These are phyloP conservation scores for Pleurotus djamor DNA, from an alignment of 768 basidiomycete genomes.

Conservation along the genomic window DNA sequence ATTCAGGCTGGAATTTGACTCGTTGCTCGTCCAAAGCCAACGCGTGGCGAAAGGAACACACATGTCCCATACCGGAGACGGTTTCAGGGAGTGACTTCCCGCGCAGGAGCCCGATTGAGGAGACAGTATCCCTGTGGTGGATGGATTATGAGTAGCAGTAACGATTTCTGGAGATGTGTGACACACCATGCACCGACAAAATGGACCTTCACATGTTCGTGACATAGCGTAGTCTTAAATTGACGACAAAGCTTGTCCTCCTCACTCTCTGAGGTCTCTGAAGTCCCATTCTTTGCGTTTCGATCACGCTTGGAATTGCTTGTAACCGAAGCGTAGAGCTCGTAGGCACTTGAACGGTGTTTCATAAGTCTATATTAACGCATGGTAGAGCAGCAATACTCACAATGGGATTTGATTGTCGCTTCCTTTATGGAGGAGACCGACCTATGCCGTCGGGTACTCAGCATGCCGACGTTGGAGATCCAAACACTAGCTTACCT, in stretches of 20 bases:
- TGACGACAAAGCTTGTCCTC: background rate
- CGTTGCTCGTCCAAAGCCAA: constrained; percentile 45
- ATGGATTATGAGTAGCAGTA: background rate
- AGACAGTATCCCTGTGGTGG: constrained; percentile 40
- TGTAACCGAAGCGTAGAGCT: constrained; percentile 20
- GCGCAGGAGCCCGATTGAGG: constrained; percentile 35
- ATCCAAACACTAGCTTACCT: constrained; percentile 15
- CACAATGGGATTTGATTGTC: constrained; percentile 37
- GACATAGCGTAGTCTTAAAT: constrained; percentile 20
- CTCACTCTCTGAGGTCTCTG: no score
- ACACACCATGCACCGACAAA: constrained; percentile 43
- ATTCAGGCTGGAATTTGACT: constrained; percentile 27
- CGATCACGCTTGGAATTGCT: no score
- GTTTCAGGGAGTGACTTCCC: constrained; percentile 26
- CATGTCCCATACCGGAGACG: constrained; percentile 20
- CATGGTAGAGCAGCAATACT: background rate
- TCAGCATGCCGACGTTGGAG: background rate
- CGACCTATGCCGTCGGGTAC: constrained; percentile 25
- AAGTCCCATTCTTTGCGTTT: no score
- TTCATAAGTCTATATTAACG: background rate
- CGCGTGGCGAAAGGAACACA: constrained; percentile 43
- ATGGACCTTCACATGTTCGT: constrained; percentile 30
- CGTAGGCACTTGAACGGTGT: constrained; percentile 27
- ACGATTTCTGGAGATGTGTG: no score
- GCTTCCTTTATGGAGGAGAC: constrained; percentile 37